Evolutionary conservation across 2,329 filamentous ascomycete species (phyloP).

Genomic region (Myriosclerotinia curreyana): DNA sequence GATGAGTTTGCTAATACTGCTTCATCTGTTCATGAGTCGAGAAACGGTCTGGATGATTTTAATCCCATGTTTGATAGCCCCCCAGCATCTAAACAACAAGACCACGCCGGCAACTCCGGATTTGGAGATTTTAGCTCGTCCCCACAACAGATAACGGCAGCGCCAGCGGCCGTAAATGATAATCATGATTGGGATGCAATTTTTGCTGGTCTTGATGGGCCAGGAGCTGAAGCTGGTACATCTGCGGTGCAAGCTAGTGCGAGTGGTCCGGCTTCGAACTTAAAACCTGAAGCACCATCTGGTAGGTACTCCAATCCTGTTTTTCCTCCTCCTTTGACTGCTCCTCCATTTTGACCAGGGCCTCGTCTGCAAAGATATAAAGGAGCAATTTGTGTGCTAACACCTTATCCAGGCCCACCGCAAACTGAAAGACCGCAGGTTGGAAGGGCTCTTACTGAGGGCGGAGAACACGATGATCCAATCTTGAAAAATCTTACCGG

Average conservation of each 20-base stretch:
- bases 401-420: no score
- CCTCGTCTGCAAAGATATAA: no score
- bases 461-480: constrained; percentile 82
- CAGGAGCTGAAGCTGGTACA: constrained; percentile 34
- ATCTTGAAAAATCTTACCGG: constrained; percentile 84
- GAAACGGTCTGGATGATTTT: constrained; percentile 72
- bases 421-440: constrained; percentile 43
- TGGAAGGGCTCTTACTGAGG: constrained; percentile 68
- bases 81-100: constrained; percentile 36
- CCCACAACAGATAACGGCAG: constrained; percentile 44
- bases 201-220: constrained; percentile 74
- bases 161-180: constrained; percentile 45
- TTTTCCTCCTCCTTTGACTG: neutral
- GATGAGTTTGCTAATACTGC: constrained; percentile 72
- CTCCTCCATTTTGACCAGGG: no score
- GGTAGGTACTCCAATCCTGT: neutral
- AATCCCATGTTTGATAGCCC: constrained; percentile 76
- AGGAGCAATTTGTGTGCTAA: no score
- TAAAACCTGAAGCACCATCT: constrained; percentile 25
- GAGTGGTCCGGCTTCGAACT: constrained; percentile 31
- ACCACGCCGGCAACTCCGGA: constrained; percentile 34
- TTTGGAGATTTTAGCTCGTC: constrained; percentile 51
- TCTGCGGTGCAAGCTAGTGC: constrained; percentile 24
- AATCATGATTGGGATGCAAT: constrained; percentile 92
- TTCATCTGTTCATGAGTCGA: constrained; percentile 47